Percentiles rank a stretch among this genome's conserved stretches.
phyloP scores from a whole-genome alignment of 148 eudicot genomes.

The Rhododendron griersonianum region DNA sequence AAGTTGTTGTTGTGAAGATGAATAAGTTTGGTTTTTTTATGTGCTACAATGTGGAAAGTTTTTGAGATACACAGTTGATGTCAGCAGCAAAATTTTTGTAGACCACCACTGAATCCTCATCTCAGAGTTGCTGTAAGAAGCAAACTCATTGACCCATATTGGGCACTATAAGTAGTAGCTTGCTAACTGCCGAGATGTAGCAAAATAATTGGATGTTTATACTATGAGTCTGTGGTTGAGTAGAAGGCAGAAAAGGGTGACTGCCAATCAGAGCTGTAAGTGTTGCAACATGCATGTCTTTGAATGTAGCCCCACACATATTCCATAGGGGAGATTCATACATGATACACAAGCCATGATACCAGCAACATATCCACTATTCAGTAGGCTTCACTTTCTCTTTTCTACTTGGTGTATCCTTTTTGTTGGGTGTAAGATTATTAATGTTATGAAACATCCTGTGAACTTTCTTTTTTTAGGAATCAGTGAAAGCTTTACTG shows the following conservation, averaged over 20 bases:
- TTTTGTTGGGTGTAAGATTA: neutral
- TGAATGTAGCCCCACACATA: neutral
- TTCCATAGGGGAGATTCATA: neutral
- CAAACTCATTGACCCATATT: neutral
- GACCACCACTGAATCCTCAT: neutral
- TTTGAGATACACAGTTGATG: neutral
- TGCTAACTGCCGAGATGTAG: neutral
- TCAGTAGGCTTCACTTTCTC: neutral
- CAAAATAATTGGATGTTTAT: neutral
- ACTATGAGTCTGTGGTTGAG: neutral
- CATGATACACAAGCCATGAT: neutral
- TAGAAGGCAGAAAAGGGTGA: neutral
- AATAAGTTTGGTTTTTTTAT: neutral
- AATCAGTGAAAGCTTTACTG: slow-evolving; percentile 66
- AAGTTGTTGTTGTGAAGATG: neutral
- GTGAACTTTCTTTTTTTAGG: slow-evolving; percentile 37
- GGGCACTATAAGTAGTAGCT: neutral
- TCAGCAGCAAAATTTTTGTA: neutral
- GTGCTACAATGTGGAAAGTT: neutral
- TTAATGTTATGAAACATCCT: neutral
- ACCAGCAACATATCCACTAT: neutral
- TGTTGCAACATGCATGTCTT: neutral
- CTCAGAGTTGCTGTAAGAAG: neutral
- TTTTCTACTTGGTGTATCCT: neutral
- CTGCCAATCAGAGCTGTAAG: neutral